These are phyloP conservation scores for Hericium coralloides DNA, from an alignment of 768 basidiomycete genomes.

Conservation along the genomic window DNA sequence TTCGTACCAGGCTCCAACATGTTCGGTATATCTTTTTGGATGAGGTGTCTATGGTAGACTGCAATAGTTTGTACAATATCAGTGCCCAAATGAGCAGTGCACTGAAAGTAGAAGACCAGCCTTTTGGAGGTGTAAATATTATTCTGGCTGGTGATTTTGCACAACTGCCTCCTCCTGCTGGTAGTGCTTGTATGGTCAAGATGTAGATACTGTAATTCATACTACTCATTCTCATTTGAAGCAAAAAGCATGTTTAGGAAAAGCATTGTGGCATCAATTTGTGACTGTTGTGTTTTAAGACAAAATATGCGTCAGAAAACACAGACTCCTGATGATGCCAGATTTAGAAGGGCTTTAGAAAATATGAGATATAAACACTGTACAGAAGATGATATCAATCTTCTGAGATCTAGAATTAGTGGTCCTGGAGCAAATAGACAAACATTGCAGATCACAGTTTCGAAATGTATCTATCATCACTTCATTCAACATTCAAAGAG, in stretches of 20 bases:
- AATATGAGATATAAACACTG: conserved; percentile 34
- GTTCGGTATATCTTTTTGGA: conserved; percentile 34
- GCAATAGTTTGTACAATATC: conserved; percentile 19
- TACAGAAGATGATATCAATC: conserved; percentile 27
- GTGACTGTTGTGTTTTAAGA: conserved; percentile 13
- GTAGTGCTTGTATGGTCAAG: conserved; percentile 14
- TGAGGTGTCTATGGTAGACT: conserved; percentile 35
- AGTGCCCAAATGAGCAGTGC: conserved; percentile 16
- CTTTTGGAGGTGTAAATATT: conserved; percentile 32
- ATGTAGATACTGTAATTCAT: background rate
- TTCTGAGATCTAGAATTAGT: conserved; percentile 21
- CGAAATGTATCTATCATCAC: conserved; percentile 31
- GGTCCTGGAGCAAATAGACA: conserved; percentile 3
- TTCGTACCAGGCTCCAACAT: conserved; percentile 9
- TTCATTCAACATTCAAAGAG: no score
- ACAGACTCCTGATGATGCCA: conserved; percentile 16
- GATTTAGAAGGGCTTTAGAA: conserved; percentile 22
- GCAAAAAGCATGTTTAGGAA: conserved; percentile 7
- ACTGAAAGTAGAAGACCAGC: conserved; percentile 6
- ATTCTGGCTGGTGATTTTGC: conserved; percentile 40
- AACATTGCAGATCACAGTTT: conserved; percentile 17
- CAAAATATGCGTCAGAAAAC: conserved; percentile 13
- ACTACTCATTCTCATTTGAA: background rate
- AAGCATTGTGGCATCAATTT: conserved; percentile 13
- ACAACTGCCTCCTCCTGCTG: conserved; percentile 27